A percentile compares a stretch with the other conserved stretches of the same genome.
Evolutionary conservation across 2,329 filamentous ascomycete species (phyloP).

Genomic region (Ceratocystis destructans): DNA sequence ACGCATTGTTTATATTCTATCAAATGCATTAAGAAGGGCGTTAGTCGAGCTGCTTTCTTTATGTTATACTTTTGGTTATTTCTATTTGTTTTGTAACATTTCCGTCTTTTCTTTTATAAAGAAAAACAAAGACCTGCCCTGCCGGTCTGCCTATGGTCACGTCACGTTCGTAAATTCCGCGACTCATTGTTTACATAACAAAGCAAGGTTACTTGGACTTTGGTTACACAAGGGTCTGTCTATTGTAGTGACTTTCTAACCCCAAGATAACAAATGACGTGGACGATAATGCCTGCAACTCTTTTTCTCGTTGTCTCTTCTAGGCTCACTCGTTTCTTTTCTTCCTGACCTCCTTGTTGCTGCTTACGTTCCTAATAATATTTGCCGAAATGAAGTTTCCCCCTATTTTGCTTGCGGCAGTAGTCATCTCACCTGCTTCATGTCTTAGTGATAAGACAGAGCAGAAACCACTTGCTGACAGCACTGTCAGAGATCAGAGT

Average conservation of each 20-base stretch:
- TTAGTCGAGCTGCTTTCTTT: not conserved
- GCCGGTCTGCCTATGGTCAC: not conserved
- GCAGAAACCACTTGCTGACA: not conserved
- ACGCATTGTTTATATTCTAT: constrained; percentile 7
- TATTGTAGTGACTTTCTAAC: not conserved
- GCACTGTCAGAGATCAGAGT: not conserved
- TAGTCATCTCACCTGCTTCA: not conserved
- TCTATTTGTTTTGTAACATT: not conserved
- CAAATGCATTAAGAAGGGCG: not conserved
- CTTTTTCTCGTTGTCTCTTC: no score
- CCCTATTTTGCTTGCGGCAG: not conserved
- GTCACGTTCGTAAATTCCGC: not conserved
- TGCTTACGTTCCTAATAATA: not conserved
- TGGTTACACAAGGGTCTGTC: no score
- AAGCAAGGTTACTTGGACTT: no score
- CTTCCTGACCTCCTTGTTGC: no score
- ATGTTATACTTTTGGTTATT: not conserved
- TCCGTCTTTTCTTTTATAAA: not conserved
- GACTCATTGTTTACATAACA: no score
- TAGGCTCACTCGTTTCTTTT: no score
- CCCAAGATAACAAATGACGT: not conserved
- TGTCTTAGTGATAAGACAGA: not conserved
- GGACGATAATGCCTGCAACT: no score
- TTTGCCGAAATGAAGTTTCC: not conserved
- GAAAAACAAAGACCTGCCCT: not conserved